Evolutionary conservation across 345 rosid genomes (phyloP).

Genomic region (Populus deltoides): DNA sequence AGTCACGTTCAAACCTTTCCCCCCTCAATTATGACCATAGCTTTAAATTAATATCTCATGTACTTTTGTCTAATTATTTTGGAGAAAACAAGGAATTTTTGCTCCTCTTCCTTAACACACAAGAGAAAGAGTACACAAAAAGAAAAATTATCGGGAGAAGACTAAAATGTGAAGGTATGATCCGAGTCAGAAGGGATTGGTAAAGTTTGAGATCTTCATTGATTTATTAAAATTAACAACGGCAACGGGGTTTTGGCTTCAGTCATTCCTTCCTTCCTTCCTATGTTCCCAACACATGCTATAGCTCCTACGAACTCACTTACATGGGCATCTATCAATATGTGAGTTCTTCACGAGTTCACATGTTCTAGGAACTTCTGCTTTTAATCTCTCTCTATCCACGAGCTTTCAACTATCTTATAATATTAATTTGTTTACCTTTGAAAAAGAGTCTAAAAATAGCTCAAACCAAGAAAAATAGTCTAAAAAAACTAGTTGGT

Average conservation of each 20-base stretch:
- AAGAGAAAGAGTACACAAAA: neutral
- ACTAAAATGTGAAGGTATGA: neutral
- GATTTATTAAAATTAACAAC: neutral
- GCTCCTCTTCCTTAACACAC: neutral
- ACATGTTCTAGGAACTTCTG: neutral
- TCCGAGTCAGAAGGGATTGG: neutral
- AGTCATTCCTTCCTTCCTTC: too few species aligned
- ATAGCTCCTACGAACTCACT: too few species aligned
- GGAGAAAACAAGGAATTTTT: conserved; percentile 21
- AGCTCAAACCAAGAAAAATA: too few species aligned
- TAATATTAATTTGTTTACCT: neutral
- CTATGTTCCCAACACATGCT: neutral
- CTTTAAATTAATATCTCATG: neutral
- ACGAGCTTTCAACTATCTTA: neutral
- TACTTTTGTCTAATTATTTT: conserved; percentile 6
- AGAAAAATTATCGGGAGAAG: neutral
- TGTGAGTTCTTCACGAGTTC: neutral
- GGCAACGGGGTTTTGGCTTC: neutral
- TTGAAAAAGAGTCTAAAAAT: too few species aligned
- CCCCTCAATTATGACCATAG: neutral
- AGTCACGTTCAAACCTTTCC: neutral
- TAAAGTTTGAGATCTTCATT: neutral
- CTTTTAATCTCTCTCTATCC: neutral
- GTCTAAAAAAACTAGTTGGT: too few species aligned
- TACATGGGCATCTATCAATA: too few species aligned